phyloP scores from a whole-genome alignment of 139 green algal genomes.

The Desmodesmus armatus region DNA sequence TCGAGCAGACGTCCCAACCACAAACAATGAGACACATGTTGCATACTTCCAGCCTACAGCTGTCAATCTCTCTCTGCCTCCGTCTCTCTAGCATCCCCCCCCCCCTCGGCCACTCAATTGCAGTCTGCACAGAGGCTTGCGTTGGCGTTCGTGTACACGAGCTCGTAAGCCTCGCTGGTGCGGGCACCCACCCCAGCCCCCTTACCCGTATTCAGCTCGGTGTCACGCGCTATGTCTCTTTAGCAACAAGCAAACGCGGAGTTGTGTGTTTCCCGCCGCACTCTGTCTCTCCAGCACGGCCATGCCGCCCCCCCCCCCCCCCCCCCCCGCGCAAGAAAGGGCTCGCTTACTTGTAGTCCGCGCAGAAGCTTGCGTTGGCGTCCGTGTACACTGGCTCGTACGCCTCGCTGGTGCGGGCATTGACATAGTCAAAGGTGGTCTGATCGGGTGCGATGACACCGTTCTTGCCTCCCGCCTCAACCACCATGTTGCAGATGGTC shows the following conservation, averaged over 20 bases:
- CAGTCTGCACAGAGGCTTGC: slow-evolving; percentile 76
- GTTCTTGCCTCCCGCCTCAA: slow-evolving; percentile 90
- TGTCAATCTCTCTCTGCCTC: too few relatives aligned
- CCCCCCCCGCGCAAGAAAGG: too few relatives aligned
- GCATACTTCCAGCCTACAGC: too few relatives aligned
- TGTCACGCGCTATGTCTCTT: too few relatives aligned
- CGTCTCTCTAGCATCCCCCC: not conserved
- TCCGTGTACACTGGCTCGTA: slow-evolving; percentile 89
- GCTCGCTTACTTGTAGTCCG: slow-evolving; percentile 67
- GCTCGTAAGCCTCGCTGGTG: slow-evolving; percentile 82
- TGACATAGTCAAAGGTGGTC: slow-evolving; percentile 95
- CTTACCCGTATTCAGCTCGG: too few relatives aligned
- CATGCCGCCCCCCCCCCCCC: not conserved
- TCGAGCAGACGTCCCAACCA: too few relatives aligned
- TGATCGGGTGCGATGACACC: slow-evolving; percentile 87
- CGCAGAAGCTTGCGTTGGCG: slow-evolving; percentile 70
- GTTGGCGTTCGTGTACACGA: slow-evolving; percentile 79
- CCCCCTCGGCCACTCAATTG: slow-evolving; percentile 53
- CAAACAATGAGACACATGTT: too few relatives aligned
- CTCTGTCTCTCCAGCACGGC: too few relatives aligned
- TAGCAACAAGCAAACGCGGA: too few relatives aligned
- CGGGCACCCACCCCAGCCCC: too few relatives aligned
- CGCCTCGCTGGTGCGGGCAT: slow-evolving; percentile 73
- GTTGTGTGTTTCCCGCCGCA: too few relatives aligned
- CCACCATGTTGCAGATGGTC: slow-evolving; percentile 99